Evolutionary conservation across 768 basidiomycete genomes (phyloP).

Genomic region (Hericium erinaceus): DNA sequence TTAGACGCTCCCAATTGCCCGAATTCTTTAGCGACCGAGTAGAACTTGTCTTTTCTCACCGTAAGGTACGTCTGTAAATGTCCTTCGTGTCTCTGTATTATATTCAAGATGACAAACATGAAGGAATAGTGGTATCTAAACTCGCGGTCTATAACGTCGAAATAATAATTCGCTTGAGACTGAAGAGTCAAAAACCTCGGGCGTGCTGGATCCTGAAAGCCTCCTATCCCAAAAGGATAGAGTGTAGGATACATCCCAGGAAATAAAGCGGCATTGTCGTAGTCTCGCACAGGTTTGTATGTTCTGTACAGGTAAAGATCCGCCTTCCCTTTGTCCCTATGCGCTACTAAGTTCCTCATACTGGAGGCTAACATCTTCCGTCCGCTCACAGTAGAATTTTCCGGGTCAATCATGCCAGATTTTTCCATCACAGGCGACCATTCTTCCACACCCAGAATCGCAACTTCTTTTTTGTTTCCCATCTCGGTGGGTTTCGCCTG

Average conservation of each 20-base stretch:
- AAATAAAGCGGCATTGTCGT: constrained; percentile 23
- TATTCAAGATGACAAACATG: too few relatives aligned
- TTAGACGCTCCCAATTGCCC: background rate
- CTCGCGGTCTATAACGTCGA: constrained; percentile 13
- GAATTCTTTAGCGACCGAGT: constrained; percentile 9
- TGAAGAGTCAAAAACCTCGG: constrained; percentile 10
- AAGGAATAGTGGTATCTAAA: constrained; percentile 8
- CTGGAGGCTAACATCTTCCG: constrained; percentile 18
- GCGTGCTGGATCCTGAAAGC: constrained; percentile 19
- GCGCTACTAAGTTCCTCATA: constrained; percentile 15
- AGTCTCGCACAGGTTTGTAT: constrained; percentile 21
- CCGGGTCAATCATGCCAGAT: constrained; percentile 24
- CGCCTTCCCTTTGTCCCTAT: background rate
- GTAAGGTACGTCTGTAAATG: constrained; percentile 3
- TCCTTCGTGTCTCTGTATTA: too few relatives aligned
- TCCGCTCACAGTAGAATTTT: constrained; percentile 16
- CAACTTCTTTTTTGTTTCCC: background rate
- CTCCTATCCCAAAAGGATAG: constrained; percentile 23
- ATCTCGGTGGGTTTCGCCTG: background rate
- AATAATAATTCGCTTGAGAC: constrained; percentile 18
- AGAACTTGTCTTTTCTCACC: constrained; percentile 10
- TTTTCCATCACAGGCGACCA: constrained; percentile 17
- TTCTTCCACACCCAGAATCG: background rate
- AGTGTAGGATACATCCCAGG: constrained; percentile 24
- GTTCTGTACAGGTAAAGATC: too few relatives aligned